These are phyloP conservation scores for Flaveria sonorensis DNA, from an alignment of 129 eudicot species.

Conservation along the genomic window DNA sequence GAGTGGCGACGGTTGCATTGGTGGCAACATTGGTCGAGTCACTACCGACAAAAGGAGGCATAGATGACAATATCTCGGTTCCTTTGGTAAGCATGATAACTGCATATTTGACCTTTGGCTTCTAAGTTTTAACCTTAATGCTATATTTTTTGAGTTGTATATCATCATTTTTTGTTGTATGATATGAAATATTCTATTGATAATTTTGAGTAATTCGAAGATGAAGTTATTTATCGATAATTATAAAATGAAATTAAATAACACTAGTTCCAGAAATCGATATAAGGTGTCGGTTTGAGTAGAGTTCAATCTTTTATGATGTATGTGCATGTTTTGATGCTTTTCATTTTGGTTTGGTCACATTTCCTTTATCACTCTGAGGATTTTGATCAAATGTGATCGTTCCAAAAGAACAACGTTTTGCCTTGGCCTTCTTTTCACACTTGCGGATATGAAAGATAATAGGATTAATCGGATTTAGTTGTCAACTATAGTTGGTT, in stretches of 20 bases:
- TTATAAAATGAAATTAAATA: background rate
- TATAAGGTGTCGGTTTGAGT: background rate
- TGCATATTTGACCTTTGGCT: slow-evolving; percentile 57
- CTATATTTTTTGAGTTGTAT: background rate
- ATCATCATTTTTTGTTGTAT: slow-evolving; percentile 28
- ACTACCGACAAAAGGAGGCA: slow-evolving; percentile 58
- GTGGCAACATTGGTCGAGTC: slow-evolving; percentile 86
- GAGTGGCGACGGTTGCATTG: slow-evolving; percentile 71
- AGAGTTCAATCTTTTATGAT: background rate
- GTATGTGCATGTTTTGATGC: background rate
- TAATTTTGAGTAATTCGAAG: background rate
- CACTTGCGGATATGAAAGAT: too few relatives aligned
- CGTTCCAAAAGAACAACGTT: background rate
- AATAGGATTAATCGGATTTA: too few relatives aligned
- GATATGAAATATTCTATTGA: background rate
- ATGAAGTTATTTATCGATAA: background rate
- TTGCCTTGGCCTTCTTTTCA: too few relatives aligned
- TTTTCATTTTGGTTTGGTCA: background rate
- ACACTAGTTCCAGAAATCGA: background rate
- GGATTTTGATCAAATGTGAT: background rate
- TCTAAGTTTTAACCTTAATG: slow-evolving; percentile 21
- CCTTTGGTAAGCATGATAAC: slow-evolving; percentile 74
- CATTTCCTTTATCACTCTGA: background rate
- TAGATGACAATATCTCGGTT: slow-evolving; percentile 92
- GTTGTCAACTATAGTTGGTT: too few relatives aligned